Base-by-base conservation (phyloP, 257 asterid genomes). In the Orobanche coerulescens region DNA sequence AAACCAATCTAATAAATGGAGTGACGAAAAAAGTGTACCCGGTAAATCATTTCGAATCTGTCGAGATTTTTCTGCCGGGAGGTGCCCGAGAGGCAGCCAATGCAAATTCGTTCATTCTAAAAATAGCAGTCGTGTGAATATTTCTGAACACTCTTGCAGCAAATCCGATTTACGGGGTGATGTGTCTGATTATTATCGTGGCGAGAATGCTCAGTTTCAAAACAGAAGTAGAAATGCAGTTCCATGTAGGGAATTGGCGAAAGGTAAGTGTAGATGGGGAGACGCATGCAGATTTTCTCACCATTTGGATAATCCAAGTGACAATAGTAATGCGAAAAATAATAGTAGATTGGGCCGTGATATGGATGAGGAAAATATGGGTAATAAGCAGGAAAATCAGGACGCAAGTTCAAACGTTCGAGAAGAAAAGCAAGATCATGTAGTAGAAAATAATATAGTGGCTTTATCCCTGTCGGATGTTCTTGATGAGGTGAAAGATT, bases 241-340 rank as follows among this genome's bases (percentile, higher is more conserved):
- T 62, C 76, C 81, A 60, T 87, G 97, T 71, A 82, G 70, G 76
- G 80, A 84, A 59, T 79, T 84, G 49, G 20, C 76, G 51, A 84
- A 70, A 75, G 94, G 94, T 31, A 82, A 58, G 22, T 87, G 94
- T 58, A 80, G 82, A 33, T 84, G 86, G 94, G 97, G 88, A 58
- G 90, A 88, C 67, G 30, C 74, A 12, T 90, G 97, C 83, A 75
- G 80, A 79, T 90, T 78, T 74, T 82, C 94, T 58, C 97, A 89
- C 71, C 78, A 74, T 69, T 64, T 54, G 42, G 75, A n/a, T 14
- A 2, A 30, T 30, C 36, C 36, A 30, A 12, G 58, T 47, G 73
- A 71, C 55, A 40, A 66, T 43, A 34, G 57, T 43, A 8, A 50
- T 47, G 81, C 71, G 14, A 62, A 65, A 60, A 52, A 56, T 30